Evolutionary conservation across 306 rosid genomes (phyloP).

Genomic region (Ceratonia siliqua): DNA sequence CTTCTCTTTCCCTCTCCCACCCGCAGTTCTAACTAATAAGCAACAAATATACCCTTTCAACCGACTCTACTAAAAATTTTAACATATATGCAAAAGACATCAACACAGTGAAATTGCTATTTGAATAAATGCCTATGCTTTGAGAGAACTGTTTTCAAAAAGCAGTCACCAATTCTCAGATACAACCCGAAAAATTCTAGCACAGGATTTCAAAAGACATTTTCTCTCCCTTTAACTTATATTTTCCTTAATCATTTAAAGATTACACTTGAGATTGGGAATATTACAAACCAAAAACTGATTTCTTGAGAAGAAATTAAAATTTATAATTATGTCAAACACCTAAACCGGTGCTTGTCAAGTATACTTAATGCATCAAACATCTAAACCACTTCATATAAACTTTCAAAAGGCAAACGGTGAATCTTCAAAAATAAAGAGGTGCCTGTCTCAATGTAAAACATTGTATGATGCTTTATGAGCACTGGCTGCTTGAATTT

Average conservation of each 20-base stretch:
- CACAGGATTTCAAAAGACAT: neutral
- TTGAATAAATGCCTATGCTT: conserved; percentile 16
- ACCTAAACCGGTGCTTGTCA: neutral
- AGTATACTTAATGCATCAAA: neutral
- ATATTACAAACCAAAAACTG: neutral
- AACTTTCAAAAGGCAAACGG: conserved; percentile 18
- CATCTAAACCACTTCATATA: neutral
- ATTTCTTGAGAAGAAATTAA: conserved; percentile 17
- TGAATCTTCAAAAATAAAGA: conserved; percentile 1
- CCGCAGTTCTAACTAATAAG: neutral
- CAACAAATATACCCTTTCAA: conserved; percentile 7
- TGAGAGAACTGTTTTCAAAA: conserved; percentile 10
- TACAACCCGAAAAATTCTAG: conserved; percentile 8
- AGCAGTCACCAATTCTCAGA: conserved; percentile 10
- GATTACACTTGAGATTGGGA: neutral
- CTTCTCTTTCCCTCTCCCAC: neutral
- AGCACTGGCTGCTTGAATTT: conserved; percentile 5
- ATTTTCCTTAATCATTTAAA: neutral
- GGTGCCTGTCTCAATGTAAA: conserved; percentile 1
- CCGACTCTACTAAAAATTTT: conserved; percentile 1
- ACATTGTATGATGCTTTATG: neutral
- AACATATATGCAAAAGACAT: conserved; percentile 8
- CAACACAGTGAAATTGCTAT: conserved; percentile 6
- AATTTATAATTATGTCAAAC: neutral
- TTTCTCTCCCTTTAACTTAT: neutral